Percentiles rank a stretch among this genome's conserved stretches.
These are phyloP conservation scores for Dendrothele bispora DNA, from an alignment of 768 basidiomycete species.

Conservation along the genomic window DNA sequence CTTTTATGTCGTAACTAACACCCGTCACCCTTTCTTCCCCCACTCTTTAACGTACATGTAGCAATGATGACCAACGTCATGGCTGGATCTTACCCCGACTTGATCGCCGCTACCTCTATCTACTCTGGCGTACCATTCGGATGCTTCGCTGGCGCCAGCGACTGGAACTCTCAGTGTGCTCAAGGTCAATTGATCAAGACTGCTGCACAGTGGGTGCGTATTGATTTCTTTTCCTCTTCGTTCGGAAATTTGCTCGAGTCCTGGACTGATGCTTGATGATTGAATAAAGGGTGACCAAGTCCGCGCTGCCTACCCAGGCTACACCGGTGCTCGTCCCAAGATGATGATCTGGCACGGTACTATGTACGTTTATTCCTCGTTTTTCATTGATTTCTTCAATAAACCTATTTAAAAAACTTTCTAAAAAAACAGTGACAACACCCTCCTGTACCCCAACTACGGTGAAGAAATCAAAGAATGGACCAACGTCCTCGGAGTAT, in stretches of 20 bases:
- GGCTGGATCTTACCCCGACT: constrained; percentile 50
- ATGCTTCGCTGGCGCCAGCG: constrained; percentile 48
- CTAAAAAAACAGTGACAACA: constrained; percentile 53
- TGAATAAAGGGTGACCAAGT: constrained; percentile 40
- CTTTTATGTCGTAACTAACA: background rate
- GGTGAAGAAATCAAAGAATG: constrained; percentile 54
- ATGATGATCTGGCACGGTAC: constrained; percentile 60
- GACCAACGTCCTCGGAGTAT: constrained; percentile 53
- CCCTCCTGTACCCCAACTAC: constrained; percentile 50
- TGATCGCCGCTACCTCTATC: constrained; percentile 48
- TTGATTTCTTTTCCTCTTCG: too few species aligned
- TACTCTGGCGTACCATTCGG: constrained; percentile 56
- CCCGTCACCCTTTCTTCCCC: background rate
- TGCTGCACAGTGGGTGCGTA: constrained; percentile 45
- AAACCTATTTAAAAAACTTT: too few species aligned
- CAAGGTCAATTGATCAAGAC: constrained; percentile 43
- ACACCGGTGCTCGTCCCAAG: constrained; percentile 48
- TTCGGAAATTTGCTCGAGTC: too few species aligned
- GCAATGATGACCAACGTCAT: constrained; percentile 64
- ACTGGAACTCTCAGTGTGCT: constrained; percentile 51
- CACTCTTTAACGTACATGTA: background rate
- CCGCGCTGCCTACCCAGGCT: constrained; percentile 49
- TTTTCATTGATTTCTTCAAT: background rate
- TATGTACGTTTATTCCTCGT: constrained; percentile 18
- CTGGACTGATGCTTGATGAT: too few species aligned